These are phyloP conservation scores for Podospora fimiseda DNA, from an alignment of 495 filamentous ascomycete genomes.

Conservation along the genomic window DNA sequence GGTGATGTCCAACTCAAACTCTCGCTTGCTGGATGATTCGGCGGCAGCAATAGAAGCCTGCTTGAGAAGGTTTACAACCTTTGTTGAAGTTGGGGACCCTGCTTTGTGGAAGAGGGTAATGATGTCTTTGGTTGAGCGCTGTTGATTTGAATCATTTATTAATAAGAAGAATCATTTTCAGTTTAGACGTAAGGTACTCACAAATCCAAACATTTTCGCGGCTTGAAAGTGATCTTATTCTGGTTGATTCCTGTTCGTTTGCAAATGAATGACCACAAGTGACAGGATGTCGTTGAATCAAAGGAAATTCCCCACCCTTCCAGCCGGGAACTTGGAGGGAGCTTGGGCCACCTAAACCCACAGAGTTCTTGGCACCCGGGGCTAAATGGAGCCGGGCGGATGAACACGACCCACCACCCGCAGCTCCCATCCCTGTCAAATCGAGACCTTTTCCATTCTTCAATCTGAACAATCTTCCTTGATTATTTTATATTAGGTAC, in stretches of 20 bases:
- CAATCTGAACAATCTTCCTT: too few relatives aligned
- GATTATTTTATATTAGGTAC: too few relatives aligned
- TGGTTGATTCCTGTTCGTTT: neutral
- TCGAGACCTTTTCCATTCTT: neutral
- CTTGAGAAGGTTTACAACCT: constrained; percentile 67
- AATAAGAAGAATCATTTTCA: neutral
- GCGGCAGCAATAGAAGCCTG: constrained; percentile 58
- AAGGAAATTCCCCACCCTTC: neutral
- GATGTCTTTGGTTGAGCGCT: constrained; percentile 72
- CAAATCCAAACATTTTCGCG: constrained; percentile 23
- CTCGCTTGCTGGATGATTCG: constrained; percentile 46
- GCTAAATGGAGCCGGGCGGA: neutral
- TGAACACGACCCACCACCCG: too few relatives aligned
- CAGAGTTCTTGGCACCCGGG: neutral
- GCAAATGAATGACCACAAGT: too few relatives aligned
- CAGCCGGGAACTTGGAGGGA: neutral
- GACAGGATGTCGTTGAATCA: constrained; percentile 6
- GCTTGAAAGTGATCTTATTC: neutral
- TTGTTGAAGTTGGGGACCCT: constrained; percentile 53
- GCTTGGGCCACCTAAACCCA: neutral
- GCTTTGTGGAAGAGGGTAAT: constrained; percentile 94
- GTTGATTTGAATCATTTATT: neutral
- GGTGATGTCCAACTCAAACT: constrained; percentile 83
- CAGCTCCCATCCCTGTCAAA: too few relatives aligned
- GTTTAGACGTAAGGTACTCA: constrained; percentile 4